phyloP scores from a whole-genome alignment of 2,329 filamentous ascomycete species.

The Botryosphaeria agaves region DNA sequence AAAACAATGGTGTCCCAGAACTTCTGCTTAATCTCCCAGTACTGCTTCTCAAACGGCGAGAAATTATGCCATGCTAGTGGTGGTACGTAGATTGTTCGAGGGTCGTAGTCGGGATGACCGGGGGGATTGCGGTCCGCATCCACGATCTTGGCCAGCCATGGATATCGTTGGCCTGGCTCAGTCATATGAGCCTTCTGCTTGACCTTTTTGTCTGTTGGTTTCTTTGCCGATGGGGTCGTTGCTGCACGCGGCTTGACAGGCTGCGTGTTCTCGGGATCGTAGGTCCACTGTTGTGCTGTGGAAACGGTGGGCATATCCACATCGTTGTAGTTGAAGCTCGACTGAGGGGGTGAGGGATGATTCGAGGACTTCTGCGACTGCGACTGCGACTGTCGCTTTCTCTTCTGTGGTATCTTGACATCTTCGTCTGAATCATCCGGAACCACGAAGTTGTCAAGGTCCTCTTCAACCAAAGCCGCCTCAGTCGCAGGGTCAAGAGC shows the following conservation, averaged over 20 bases:
- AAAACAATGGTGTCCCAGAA: conserved; percentile 97
- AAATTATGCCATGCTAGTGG: conserved; percentile 65
- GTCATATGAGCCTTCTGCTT: conserved; percentile 56
- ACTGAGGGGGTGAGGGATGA: conserved; percentile 17
- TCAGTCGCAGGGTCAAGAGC: conserved; percentile 39
- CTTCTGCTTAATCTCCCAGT: conserved; percentile 98
- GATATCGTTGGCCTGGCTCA: conserved; percentile 72
- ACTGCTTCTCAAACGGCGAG: conserved; percentile 91
- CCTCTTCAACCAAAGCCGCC: conserved; percentile 39
- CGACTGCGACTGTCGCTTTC: conserved; percentile 15
- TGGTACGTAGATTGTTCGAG: conserved; percentile 78
- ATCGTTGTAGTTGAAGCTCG: no score
- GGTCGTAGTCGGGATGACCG: conserved; percentile 77
- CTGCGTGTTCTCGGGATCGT: conserved; percentile 42
- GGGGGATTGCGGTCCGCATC: conserved; percentile 71
- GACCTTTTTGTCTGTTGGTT: conserved; percentile 12
- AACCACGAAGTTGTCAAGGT: conserved; percentile 77
- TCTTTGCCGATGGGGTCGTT: conserved; percentile 12
- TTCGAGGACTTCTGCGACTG: conserved; percentile 25
- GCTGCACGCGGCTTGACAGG: conserved; percentile 32
- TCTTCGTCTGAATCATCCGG: conserved; percentile 71
- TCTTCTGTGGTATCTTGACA: conserved; percentile 44
- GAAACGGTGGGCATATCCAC: conserved; percentile 40
- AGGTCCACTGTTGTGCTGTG: conserved; percentile 70
- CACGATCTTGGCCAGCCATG: conserved; percentile 72